Percentiles rank a stretch among this genome's conserved stretches.
phyloP scores from a whole-genome alignment of 768 basidiomycete species.

The Leccinum truebloodii region DNA sequence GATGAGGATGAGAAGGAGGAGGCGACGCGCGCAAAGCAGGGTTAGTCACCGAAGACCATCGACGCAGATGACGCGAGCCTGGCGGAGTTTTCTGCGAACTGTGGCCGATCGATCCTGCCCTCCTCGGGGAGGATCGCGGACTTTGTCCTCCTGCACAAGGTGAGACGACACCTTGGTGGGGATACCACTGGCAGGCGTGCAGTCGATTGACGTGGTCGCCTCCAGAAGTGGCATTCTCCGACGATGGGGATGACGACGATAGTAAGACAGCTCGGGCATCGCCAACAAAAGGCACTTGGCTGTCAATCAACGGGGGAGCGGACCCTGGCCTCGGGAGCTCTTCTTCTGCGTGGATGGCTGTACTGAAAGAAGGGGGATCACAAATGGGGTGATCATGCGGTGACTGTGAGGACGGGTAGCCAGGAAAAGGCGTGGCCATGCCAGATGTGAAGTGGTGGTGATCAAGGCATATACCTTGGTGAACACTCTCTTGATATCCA shows the following conservation, averaged over 20 bases:
- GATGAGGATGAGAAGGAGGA: background rate
- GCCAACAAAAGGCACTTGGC: slow-evolving; percentile 29
- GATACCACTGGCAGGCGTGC: slow-evolving; percentile 20
- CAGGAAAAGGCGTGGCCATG: slow-evolving; percentile 32
- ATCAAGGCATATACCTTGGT: slow-evolving; percentile 25
- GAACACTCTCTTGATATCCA: slow-evolving; percentile 19
- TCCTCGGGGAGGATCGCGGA: slow-evolving; percentile 35
- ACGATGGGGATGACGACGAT: slow-evolving; percentile 2
- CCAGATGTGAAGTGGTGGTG: slow-evolving; percentile 22
- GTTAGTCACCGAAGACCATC: slow-evolving; percentile 34
- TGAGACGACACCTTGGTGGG: slow-evolving; percentile 11
- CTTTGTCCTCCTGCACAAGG: slow-evolving; percentile 25
- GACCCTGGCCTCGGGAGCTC: slow-evolving; percentile 30
- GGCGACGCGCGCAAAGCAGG: slow-evolving; percentile 27
- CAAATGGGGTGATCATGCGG: slow-evolving; percentile 30
- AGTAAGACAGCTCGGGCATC: slow-evolving; percentile 27
- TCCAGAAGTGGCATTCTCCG: slow-evolving; percentile 13
- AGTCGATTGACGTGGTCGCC: slow-evolving; percentile 19
- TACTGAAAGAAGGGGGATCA: slow-evolving; percentile 28
- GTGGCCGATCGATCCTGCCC: slow-evolving; percentile 35
- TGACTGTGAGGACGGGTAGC: slow-evolving; percentile 33
- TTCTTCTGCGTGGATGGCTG: slow-evolving; percentile 24
- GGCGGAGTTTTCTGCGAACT: slow-evolving; percentile 31
- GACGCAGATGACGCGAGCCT: slow-evolving; percentile 31
- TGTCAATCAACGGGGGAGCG: slow-evolving; percentile 32